Percentiles rank a stretch among this genome's conserved stretches.
Conservation (phyloP, 129 eudicot genomes). For the Rutidosis leptorrhynchoides region DNA sequence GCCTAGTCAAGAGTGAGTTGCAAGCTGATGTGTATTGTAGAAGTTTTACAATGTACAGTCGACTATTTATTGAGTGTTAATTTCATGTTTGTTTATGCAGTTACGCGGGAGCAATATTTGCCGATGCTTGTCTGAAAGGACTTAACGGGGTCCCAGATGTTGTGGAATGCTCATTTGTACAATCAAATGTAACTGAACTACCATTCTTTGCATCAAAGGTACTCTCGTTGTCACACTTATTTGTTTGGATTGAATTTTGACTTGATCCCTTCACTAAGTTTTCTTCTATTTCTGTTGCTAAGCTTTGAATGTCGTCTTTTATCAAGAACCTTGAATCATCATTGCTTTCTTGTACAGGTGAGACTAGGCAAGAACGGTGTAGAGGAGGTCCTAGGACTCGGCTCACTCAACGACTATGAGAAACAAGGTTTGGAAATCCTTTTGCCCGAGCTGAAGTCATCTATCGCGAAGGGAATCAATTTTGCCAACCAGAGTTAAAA, state of each 20-base stretch:
- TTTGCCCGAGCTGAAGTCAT: conserved; percentile 63
- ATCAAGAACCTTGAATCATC: not conserved
- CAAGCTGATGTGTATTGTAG: no score
- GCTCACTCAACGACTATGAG: conserved; percentile 72
- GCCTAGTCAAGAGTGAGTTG: no score
- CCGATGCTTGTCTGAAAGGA: conserved; percentile 99
- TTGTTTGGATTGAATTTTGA: not conserved
- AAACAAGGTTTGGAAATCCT: conserved; percentile 79
- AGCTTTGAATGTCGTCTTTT: not conserved
- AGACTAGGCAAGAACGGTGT: conserved; percentile 96
- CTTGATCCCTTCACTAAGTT: not conserved
- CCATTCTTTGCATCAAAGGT: conserved; percentile 99
- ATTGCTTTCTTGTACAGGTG: conserved; percentile 54
- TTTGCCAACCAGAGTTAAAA: conserved; percentile 55
- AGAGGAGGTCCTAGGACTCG: conserved; percentile 79
- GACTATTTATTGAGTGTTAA: not conserved
- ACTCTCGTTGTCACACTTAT: conserved; percentile 1
- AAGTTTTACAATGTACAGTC: no score
- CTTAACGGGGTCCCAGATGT: conserved; percentile 99
- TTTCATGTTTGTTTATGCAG: conserved; percentile 40
- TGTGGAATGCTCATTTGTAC: conserved; percentile 85
- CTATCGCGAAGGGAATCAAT: conserved; percentile 86
- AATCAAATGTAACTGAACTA: conserved; percentile 76
- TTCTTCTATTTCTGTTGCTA: not conserved
- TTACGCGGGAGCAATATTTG: conserved; percentile 95